Evolutionary conservation across 139 green algal species (phyloP).

Genomic region (Parachlorella kessleri): DNA sequence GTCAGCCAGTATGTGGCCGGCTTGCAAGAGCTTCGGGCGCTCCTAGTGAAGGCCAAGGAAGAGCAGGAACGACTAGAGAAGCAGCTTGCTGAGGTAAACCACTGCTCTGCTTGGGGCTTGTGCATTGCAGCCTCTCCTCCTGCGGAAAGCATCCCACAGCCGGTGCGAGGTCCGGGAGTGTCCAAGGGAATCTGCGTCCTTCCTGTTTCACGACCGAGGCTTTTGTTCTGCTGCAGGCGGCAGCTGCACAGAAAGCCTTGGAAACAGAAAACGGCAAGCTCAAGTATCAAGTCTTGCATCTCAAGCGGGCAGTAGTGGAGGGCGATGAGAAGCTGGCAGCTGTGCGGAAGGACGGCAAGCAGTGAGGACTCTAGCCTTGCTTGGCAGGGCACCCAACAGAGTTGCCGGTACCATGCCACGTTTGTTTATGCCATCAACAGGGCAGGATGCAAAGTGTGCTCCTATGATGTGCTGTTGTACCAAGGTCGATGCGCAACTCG

Average conservation of each 20-base stretch:
- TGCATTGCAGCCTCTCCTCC: no score
- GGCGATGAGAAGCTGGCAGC: constrained; percentile 33
- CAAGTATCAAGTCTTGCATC: constrained; percentile 43
- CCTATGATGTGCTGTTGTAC: no score
- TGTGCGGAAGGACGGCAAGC: not conserved
- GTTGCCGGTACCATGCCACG: no score
- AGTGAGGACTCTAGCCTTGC: not conserved
- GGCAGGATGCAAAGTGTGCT: no score
- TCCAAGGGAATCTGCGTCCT: no score
- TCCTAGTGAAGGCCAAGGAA: constrained; percentile 29
- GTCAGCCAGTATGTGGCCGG: constrained; percentile 25
- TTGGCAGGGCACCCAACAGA: no score
- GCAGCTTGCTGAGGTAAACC: constrained; percentile 24
- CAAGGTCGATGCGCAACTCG: no score
- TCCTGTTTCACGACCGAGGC: not conserved
- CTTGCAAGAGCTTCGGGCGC: constrained; percentile 15
- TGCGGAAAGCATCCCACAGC: no score
- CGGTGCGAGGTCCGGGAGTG: no score
- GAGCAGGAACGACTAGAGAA: constrained; percentile 30
- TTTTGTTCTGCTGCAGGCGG: not conserved
- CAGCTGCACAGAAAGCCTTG: not conserved
- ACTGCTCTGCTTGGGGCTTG: no score
- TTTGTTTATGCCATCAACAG: no score
- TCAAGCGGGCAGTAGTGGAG: constrained; percentile 40
- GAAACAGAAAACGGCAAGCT: constrained; percentile 50